Conservation (phyloP, 345 rosid species). For the Lumnitzera littorea region DNA sequence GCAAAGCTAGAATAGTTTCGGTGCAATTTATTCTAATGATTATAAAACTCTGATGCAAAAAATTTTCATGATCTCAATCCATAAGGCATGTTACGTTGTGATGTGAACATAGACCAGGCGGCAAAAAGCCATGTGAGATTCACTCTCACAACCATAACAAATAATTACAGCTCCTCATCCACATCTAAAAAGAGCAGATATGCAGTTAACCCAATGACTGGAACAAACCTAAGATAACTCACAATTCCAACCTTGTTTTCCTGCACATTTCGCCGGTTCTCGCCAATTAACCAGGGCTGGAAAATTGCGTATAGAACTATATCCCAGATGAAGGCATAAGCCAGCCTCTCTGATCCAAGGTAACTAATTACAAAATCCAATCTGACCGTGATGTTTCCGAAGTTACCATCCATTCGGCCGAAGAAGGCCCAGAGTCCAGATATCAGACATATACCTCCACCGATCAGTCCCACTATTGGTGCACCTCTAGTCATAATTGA, state of each 20-base stretch:
- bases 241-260: slow-evolving; percentile 40
- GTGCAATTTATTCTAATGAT: too few relatives aligned
- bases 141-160: too few relatives aligned
- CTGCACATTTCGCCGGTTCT: slow-evolving; percentile 60
- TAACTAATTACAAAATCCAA: slow-evolving; percentile 58
- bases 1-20: too few relatives aligned
- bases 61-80: too few relatives aligned
- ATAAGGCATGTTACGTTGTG: too few relatives aligned
- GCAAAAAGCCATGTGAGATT: too few relatives aligned
- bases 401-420: slow-evolving; percentile 61
- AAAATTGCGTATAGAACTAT: slow-evolving; percentile 66
- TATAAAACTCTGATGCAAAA: too few relatives aligned
- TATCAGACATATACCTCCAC: slow-evolving; percentile 62
- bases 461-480: slow-evolving; percentile 58
- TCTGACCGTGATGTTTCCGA: slow-evolving; percentile 54
- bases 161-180: slow-evolving; percentile 22
- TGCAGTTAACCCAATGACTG: slow-evolving; percentile 64
- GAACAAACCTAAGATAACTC: slow-evolving; percentile 64
- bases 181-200: slow-evolving; percentile 58
- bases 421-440: slow-evolving; percentile 64
- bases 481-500: slow-evolving; percentile 67
- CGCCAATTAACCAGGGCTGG: slow-evolving; percentile 97
- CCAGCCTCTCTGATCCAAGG: slow-evolving; percentile 83
- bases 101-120: too few relatives aligned
- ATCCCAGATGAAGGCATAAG: slow-evolving; percentile 92